A percentile compares a stretch with the other conserved stretches of the same genome.
Evolutionary conservation across 2,329 filamentous ascomycete species (phyloP).

Genomic region (Clonostachys solani): DNA sequence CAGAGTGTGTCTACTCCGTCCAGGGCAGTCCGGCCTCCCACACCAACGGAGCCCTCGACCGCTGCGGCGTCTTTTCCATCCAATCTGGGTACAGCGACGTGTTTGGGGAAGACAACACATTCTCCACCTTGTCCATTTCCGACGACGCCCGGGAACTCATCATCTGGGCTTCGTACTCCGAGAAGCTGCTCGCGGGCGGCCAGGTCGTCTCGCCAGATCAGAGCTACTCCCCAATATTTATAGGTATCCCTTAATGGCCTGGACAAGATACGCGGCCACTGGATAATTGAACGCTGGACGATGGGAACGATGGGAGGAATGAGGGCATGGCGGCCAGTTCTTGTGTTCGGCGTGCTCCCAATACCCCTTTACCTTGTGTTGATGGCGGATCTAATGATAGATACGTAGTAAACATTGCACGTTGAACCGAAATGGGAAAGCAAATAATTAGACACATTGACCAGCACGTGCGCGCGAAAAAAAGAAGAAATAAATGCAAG

Average conservation of each 20-base stretch:
- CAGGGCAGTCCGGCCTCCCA: constrained; percentile 21
- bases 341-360: too few species aligned
- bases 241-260: not conserved
- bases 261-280: too few species aligned
- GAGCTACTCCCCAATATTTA: constrained; percentile 29
- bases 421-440: too few species aligned
- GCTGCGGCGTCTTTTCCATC: constrained; percentile 44
- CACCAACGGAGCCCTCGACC: constrained; percentile 27
- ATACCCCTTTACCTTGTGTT: too few species aligned
- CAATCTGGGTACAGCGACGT: constrained; percentile 51
- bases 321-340: too few species aligned
- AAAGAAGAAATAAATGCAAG: too few species aligned
- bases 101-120: constrained; percentile 45
- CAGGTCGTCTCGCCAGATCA: constrained; percentile 41
- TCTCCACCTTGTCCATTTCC: constrained; percentile 47
- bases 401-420: too few species aligned
- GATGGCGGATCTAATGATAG: too few species aligned
- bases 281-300: too few species aligned
- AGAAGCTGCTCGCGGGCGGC: constrained; percentile 39
- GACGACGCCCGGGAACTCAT: constrained; percentile 37
- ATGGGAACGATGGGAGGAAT: too few species aligned
- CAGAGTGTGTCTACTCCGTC: constrained; percentile 14
- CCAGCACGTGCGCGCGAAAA: too few species aligned
- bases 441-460: too few species aligned
- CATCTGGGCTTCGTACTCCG: constrained; percentile 47